Base-by-base conservation (phyloP, 495 filamentous ascomycete species). In the Aspergillus homomorphus region DNA sequence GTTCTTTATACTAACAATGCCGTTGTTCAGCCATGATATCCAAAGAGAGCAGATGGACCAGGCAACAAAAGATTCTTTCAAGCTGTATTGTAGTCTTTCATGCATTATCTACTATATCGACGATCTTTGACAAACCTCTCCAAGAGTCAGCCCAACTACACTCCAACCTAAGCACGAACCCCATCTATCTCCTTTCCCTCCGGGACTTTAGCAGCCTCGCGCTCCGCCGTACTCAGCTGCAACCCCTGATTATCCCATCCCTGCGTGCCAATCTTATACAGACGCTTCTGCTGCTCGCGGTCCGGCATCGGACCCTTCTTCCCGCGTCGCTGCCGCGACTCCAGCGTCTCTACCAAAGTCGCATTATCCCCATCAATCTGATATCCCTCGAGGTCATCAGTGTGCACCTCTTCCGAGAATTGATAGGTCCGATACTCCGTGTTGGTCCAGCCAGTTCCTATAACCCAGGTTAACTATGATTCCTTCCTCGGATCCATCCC, bases 391-490 rank as follows among this genome's bases (percentile, higher is more conserved):
- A 80, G 55, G 59, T 80, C 75, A 15, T 72, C 63, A 0, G 51
- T 66, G 60, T 77, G 64, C 19, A 51, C 53, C 21, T 69, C 64
- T 22, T 85, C 79, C 4, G 71, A 74, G 74, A 95, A 96, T 28
- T 72, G 72, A 70, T 88, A 97, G 8, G 83, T 85, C 51, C 92
- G 85, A 66, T 80, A 89, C 72, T 96, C 92, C 12, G 87, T 87
- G 71, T 97, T 96, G 10, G 62, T 62, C 92, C 92, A 96, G 18
- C 89, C 90, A 0, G 91, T 95, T 26, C 90, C 88, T 79, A 48
- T n/a, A n/a, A n/a, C 18, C 18, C 15, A 30, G 21, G 28, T 60
- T 20, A 62, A 6, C 8, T 38, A n/a, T n/a, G n/a, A n/a, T n/a
- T n/a, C n/a, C n/a, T n/a, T n/a, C n/a, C n/a, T n/a, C n/a, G n/a